Percentiles rank a stretch among this genome's conserved stretches.
phyloP scores from a whole-genome alignment of 176 grass and related monocot genomes.

The Pontederia crassipes region DNA sequence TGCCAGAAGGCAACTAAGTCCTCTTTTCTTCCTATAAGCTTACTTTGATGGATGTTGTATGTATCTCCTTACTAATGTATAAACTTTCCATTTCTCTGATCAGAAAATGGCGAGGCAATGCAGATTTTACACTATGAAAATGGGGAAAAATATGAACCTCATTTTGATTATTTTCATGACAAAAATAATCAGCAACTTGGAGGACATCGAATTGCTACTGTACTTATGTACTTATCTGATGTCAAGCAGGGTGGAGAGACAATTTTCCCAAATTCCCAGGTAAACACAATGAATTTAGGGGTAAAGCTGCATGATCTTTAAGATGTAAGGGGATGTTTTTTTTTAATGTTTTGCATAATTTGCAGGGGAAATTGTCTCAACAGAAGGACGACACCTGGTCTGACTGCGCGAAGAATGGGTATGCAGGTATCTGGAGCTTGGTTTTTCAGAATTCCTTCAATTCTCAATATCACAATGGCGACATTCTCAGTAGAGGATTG shows the following conservation, averaged over 20 bases:
- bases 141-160: conserved; percentile 64
- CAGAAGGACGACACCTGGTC: conserved; percentile 60
- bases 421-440: conserved; percentile 44
- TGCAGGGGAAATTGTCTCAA: conserved; percentile 44
- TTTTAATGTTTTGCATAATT: conserved; percentile 12
- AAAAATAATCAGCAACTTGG: conserved; percentile 40
- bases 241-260: conserved; percentile 72
- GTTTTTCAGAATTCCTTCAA: background rate
- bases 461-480: too few species aligned
- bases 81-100: background rate
- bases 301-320: background rate
- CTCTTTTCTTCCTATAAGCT: background rate
- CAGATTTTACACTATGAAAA: conserved; percentile 59
- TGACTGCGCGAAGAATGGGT: conserved; percentile 44
- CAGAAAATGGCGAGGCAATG: conserved; percentile 64
- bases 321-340: background rate
- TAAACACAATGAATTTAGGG: background rate
- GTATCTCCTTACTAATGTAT: background rate
- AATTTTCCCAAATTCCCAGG: conserved; percentile 62
- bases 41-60: background rate
- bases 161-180: conserved; percentile 73
- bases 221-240: conserved; percentile 77
- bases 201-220: conserved; percentile 69
- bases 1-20: conserved; percentile 45
- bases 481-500: too few species aligned